Conservation (phyloP, 441 rosid genomes). For the Jatropha podagrica region DNA sequence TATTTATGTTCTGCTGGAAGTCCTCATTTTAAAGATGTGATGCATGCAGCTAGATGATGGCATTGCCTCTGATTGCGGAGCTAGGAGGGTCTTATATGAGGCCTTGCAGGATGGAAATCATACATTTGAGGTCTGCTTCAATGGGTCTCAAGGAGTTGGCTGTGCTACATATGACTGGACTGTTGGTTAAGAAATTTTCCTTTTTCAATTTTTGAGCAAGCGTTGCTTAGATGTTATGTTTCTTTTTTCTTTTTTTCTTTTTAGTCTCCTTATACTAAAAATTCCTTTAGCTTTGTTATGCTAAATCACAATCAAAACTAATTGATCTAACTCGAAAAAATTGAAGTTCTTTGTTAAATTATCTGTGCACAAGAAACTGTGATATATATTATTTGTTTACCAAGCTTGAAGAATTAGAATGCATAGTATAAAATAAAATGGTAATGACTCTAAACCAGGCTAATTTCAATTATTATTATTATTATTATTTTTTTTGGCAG, state of each 20-base stretch:
- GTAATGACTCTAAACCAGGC: not conserved
- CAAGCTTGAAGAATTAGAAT: not conserved
- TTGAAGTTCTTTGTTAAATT: not conserved
- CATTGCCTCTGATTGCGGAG: conserved; percentile 51
- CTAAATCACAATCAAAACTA: not conserved
- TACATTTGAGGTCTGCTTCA: conserved; percentile 69
- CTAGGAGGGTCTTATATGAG: conserved; percentile 42
- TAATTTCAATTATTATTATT: conserved; percentile 14
- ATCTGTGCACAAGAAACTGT: not conserved
- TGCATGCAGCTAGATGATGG: conserved; percentile 73
- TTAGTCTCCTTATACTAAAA: not conserved
- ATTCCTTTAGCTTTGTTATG: not conserved
- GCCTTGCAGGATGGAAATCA: conserved; percentile 75
- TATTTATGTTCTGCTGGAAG: not conserved
- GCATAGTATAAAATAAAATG: not conserved
- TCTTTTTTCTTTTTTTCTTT: not conserved
- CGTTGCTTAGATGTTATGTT: not conserved
- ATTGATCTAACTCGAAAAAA: not conserved
- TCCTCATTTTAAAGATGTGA: not conserved
- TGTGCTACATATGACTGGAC: conserved; percentile 72
- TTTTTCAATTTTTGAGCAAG: conserved; percentile 19
- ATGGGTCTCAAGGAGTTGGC: conserved; percentile 48
- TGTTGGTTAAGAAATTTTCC: conserved; percentile 62
- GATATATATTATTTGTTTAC: not conserved
- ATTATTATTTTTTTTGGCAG: conserved; percentile 50